phyloP scores from a whole-genome alignment of 352 stramenopile species.

The Phytophthora citricola region DNA sequence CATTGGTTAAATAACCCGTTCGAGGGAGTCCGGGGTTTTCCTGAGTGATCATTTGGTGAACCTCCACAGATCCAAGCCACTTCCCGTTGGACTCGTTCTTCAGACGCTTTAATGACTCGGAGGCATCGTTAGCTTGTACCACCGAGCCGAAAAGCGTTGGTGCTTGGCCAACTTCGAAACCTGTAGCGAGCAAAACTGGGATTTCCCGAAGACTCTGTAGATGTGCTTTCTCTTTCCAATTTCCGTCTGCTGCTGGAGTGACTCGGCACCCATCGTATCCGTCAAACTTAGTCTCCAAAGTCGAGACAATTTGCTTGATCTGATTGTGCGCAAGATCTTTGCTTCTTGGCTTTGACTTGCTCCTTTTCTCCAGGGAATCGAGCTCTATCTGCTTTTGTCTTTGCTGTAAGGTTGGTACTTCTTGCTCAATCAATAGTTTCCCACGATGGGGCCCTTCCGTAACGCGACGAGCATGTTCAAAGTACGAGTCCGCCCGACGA shows the following conservation, averaged over 20 bases:
- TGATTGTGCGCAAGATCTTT: constrained; percentile 61
- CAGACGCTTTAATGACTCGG: constrained; percentile 48
- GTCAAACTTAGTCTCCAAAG: constrained; percentile 76
- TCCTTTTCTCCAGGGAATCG: constrained; percentile 71
- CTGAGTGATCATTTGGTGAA: constrained; percentile 55
- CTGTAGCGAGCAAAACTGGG: constrained; percentile 62
- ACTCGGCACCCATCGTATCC: constrained; percentile 73
- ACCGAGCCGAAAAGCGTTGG: constrained; percentile 59
- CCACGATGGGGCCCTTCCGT: constrained; percentile 52
- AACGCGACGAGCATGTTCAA: constrained; percentile 55
- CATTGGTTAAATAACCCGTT: constrained; percentile 63
- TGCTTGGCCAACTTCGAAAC: constrained; percentile 59
- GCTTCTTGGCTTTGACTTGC: constrained; percentile 77
- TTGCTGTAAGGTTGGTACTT: constrained; percentile 63
- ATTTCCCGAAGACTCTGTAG: constrained; percentile 68
- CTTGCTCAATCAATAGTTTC: constrained; percentile 67
- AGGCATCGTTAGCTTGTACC: constrained; percentile 52
- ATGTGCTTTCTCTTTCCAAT: constrained; percentile 64
- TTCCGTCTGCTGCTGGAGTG: constrained; percentile 63
- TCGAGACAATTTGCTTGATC: constrained; percentile 71
- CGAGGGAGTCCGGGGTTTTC: constrained; percentile 72
- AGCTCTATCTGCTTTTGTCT: constrained; percentile 78
- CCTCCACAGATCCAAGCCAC: constrained; percentile 76
- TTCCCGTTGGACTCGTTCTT: constrained; percentile 55
- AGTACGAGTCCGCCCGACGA: constrained; percentile 75